Base-by-base conservation (phyloP, 768 basidiomycete genomes). In the Leccinum ochraceum region DNA sequence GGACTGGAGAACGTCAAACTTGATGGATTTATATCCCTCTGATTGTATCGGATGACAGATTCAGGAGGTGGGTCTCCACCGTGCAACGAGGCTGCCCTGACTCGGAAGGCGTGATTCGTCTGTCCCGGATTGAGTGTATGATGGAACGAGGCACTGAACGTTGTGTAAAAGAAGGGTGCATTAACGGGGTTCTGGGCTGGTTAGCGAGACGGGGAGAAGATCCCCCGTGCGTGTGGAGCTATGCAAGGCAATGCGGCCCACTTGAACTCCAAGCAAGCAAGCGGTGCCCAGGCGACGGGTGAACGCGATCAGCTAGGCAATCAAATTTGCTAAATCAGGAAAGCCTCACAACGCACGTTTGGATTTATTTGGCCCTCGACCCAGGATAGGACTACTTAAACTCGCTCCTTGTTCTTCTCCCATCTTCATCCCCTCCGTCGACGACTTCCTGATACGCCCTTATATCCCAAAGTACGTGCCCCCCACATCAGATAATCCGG, bases 301-400 rank as follows among this genome's bases (percentile, higher is more conserved):
- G 54, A 59, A 60, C 44, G 34, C 36, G 61, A 60, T 58, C 60
- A 57, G 53, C 24, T 14, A 50, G 59, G n/a, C 53, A 37, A 44
- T 52, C 48, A 60, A 60, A 62, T 64, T 37, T 2, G 8, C 32
- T 60, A 10, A 24, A 62, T 62, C 42, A 53, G 63, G 58, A 59
- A 59, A 26, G n/a, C 34, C 11, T 30, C 44, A 44, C 48, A 26
- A 60, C 63, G 58, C 54, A 42, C 26, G 10, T 73, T 74, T 74
- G 69, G 52, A 26, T n/a, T 56, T 74, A 30, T 75, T 75, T 74
- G 73, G 63, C n/a, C 73, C 73, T 74, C 57, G 62, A 63, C 73
- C 73, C 73, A 68, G 54, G 58, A 61, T 56, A 13, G 14, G 50
- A 61, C 63, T 74, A 74, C 73, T 75, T 74, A 75, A 75, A 68